These are phyloP conservation scores for Nemania sp. DNA, from an alignment of 2,329 filamentous ascomycete species.

Conservation along the genomic window DNA sequence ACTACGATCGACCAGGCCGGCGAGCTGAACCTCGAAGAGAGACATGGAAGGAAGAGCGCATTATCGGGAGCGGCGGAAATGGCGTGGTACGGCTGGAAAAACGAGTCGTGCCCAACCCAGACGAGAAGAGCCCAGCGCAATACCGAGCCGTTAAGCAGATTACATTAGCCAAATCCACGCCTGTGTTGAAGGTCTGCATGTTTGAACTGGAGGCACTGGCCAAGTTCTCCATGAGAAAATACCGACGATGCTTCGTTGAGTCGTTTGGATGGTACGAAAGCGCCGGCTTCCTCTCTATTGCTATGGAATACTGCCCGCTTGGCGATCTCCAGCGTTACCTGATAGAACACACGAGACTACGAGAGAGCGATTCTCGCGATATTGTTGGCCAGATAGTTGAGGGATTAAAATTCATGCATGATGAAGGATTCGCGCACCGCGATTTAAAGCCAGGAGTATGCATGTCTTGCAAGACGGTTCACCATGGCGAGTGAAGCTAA, in stretches of 20 bases:
- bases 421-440: constrained; percentile 11
- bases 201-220: constrained; percentile 13
- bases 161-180: not conserved
- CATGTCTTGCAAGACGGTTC: not conserved
- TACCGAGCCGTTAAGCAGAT: constrained; percentile 12
- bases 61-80: constrained; percentile 7
- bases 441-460: constrained; percentile 15
- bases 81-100: constrained; percentile 14
- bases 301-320: constrained; percentile 17
- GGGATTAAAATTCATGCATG: constrained; percentile 12
- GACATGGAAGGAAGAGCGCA: constrained; percentile 4
- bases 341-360: not conserved
- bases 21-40: constrained; percentile 1
- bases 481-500: not conserved
- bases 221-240: constrained; percentile 6
- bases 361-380: constrained; percentile 10
- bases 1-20: constrained; percentile 10
- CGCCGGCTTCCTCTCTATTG: constrained; percentile 1
- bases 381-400: constrained; percentile 1
- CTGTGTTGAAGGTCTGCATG: constrained; percentile 5
- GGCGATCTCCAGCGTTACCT: constrained; percentile 12
- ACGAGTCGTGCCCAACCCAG: not conserved
- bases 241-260: constrained; percentile 2
- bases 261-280: constrained; percentile 12
- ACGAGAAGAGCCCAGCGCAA: not conserved